Evolutionary conservation across 441 rosid genomes (phyloP), one percentile per base, ranked within the genome.

Genomic region (Populus hybrid): DNA sequence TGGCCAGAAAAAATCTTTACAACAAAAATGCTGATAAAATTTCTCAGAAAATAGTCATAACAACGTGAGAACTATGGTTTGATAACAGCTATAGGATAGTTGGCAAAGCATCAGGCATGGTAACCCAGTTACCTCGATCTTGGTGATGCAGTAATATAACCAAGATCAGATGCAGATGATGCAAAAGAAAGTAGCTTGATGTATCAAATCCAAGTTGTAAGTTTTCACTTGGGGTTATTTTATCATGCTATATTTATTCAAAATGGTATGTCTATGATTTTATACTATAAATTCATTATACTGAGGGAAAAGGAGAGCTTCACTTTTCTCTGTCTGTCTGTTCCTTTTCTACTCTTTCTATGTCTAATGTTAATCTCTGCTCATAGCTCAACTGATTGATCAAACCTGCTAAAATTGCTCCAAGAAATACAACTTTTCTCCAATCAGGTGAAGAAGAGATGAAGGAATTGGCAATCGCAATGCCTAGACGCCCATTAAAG

Each of bases 341-440:
- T 69, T 82, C 83, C 18, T 78, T 85, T 65, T 86, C 86, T 42
- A 6, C 74, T 42, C 78, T 81, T 77, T 89, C 89, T 36, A 86
- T 78, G 67, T 91, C 90, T 78, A 94, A 88, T 82, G 92, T 71
- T 79, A 90, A 38, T 71, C 88, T 88, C 85, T 94, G 97, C 82
- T 94, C 92, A 64, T 90, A 84, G 75, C 81, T 80, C 34, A 89
- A 86, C 81, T 90, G 95, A 76, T 91, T 85, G 81, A 89, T 68
- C 85, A 94, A 82, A 70, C 89, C 93, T 77, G 88, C 85, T 21
- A 93, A 90, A 85, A 96, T 88, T 35, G 92, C 97, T 83, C 97
- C 97, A 75, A 96, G 89, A 79, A 91, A 83, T 0, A 95, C 92
- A 3, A 92, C 94, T 86, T 90, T 94, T 77, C 92, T 81, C 97